Percentiles rank a stretch among this genome's conserved stretches.
These are phyloP conservation scores for Amanita fuliginea DNA, from an alignment of 768 basidiomycete species.

Conservation along the genomic window DNA sequence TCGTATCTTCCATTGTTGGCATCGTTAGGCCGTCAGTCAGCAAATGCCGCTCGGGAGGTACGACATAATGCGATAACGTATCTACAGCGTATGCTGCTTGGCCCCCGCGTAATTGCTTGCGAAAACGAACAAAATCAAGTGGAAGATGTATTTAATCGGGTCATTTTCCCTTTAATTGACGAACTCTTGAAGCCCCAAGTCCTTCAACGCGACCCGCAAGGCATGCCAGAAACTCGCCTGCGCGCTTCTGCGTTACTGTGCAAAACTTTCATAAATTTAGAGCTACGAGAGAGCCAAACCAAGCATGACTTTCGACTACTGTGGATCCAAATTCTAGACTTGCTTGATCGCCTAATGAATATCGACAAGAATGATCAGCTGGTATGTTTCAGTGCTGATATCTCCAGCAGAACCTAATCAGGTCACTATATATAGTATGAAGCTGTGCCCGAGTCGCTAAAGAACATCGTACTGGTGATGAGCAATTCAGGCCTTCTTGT, in stretches of 20 bases:
- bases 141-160: conserved; percentile 77
- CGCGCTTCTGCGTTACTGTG: conserved; percentile 84
- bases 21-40: conserved; percentile 70
- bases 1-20: conserved; percentile 66
- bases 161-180: conserved; percentile 86
- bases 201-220: conserved; percentile 66
- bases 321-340: conserved; percentile 86
- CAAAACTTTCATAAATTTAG: conserved; percentile 93
- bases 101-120: conserved; percentile 56
- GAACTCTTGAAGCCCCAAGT: conserved; percentile 82
- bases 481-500: conserved; percentile 78
- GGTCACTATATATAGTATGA: conserved; percentile 60
- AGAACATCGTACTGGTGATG: conserved; percentile 96
- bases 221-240: conserved; percentile 86
- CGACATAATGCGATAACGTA: conserved; percentile 72
- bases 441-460: conserved; percentile 91
- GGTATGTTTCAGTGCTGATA: conserved; percentile 35
- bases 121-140: conserved; percentile 51
- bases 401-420: neutral
- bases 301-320: conserved; percentile 57
- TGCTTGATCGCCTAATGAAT: conserved; percentile 83
- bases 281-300: conserved; percentile 54
- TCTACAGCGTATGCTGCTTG: conserved; percentile 76
- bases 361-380: conserved; percentile 77
- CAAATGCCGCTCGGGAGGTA: conserved; percentile 75